Evolutionary conservation across 257 asterid species (phyloP), one percentile per base, ranked within the genome.

Genomic region (Linaria vulgaris): DNA sequence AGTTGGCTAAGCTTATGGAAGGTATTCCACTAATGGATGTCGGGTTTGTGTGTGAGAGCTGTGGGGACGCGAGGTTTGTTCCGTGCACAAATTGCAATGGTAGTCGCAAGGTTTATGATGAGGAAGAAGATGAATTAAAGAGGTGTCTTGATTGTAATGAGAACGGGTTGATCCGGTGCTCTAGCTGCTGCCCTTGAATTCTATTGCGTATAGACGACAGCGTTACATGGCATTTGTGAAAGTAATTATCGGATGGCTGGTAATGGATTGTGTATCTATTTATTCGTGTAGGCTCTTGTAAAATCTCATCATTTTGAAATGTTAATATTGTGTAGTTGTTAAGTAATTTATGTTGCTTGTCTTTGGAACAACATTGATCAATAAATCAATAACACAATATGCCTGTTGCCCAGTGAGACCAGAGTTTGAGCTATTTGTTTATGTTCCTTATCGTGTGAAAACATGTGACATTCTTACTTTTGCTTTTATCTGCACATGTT

Each of bases 61-160:
- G 98, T 80, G 98, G 96, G 69, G 98, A 91, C 65, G 95, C 86
- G 0, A 81, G 98, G 69, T 91, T 91, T 52, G 57, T 91, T 22
- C 95, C 94, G 0, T 91, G 98, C 74, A 77, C 83, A 1, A 76
- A 69, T 68, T 91, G 98, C 78, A 84, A 70, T 9, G 98, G 98
- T 49, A 91, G 95, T 69, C 74, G 82, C 53, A 91, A 86, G 78
- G 75, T 91, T 43, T 91, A 79, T 27, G 81, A 79, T 72, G 84
- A 79, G 52, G 83, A 72, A 22, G 92, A 81, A 66, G 86, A 87
- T 72, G 72, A 39, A 64, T 59, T 76, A 67, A 79, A 68, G 73
- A 84, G 79, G 73, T 91, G 98, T 52, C 73, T 72, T 0, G 49
- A 62, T 46, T 91, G 98, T 79, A 88, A 91, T 12, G 96, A 91